phyloP scores from a whole-genome alignment of 176 grass and related monocot genomes.

The Avena atlantica region DNA sequence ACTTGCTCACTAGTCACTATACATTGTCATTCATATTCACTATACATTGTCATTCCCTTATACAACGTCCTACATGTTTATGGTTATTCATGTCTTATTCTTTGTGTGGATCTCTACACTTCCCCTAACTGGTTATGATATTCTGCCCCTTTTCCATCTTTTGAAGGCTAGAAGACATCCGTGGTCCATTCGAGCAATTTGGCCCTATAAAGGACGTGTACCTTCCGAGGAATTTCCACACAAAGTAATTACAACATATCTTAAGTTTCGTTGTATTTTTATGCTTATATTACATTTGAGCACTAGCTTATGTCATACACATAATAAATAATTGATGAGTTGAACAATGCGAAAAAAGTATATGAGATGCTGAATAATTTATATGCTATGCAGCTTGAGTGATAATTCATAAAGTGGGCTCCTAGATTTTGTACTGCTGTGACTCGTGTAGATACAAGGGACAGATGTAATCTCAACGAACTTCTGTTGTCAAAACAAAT shows the following conservation, averaged over 20 bases:
- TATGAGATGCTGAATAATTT: background rate
- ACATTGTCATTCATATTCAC: conserved; percentile 15
- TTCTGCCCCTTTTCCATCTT: background rate
- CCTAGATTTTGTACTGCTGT: background rate
- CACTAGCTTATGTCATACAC: conserved; percentile 14
- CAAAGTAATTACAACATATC: conserved; percentile 45
- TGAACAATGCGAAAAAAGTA: conserved; percentile 6
- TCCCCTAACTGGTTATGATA: conserved; percentile 19
- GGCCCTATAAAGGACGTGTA: conserved; percentile 76
- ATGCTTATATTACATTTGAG: conserved; percentile 27
- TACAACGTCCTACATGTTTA: background rate
- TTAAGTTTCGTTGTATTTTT: background rate
- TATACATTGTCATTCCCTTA: conserved; percentile 15
- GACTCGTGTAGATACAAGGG: background rate
- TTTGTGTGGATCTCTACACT: conserved; percentile 19
- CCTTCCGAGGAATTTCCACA: conserved; percentile 77
- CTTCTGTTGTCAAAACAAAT: background rate
- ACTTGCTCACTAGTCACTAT: background rate
- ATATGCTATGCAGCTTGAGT: background rate
- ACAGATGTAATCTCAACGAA: conserved; percentile 10
- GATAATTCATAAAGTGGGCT: background rate
- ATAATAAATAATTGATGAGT: background rate
- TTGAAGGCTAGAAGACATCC: conserved; percentile 66
- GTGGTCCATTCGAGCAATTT: conserved; percentile 66
- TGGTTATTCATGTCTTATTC: background rate